Base-by-base conservation (phyloP, 2,329 filamentous ascomycete species). In the Ustulina deusta region DNA sequence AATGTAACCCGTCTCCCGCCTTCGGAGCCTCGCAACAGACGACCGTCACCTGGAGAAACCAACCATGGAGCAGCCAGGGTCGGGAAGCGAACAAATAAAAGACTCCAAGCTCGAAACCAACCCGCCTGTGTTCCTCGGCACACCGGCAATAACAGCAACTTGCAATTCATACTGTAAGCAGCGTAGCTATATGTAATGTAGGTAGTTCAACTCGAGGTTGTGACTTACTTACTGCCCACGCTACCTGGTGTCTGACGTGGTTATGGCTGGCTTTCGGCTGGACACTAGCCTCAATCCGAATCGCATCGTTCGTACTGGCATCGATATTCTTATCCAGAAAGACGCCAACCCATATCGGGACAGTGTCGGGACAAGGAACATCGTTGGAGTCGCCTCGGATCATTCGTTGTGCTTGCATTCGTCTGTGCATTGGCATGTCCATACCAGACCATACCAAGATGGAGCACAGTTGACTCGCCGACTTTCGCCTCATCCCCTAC, bases 21-120 rank as follows among this genome's bases (percentile, higher is more conserved):
- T 74, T 78, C 76, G 76, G 76, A 78, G 76, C 76, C 76, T 78
- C 70, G 74, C 72, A 69, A 69, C 66, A 65, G 58, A 22, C 15
- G 38, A 56, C 69, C 72, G 70, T 75, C 74, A 69, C 74, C 74
- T 73, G 66, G 65, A 65, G 22, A 34, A 25, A 54, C 38, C 48
- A n/a, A 36, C 34, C 34, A 36, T 36, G 34, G 34, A 11, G n/a
- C n/a, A n/a, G n/a, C n/a, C n/a, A n/a, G n/a, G n/a, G n/a, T n/a
- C n/a, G n/a, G n/a, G n/a, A n/a, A n/a, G n/a, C n/a, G n/a, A n/a
- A n/a, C n/a, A n/a, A n/a, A n/a, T n/a, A n/a, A n/a, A n/a, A n/a
- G n/a, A n/a, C n/a, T n/a, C n/a, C n/a, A n/a, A n/a, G n/a, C n/a
- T n/a, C n/a, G n/a, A n/a, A n/a, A n/a, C n/a, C n/a, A n/a, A n/a